Base-by-base conservation (phyloP, 2,329 filamentous ascomycete species). In the Aspergillus texensis region DNA sequence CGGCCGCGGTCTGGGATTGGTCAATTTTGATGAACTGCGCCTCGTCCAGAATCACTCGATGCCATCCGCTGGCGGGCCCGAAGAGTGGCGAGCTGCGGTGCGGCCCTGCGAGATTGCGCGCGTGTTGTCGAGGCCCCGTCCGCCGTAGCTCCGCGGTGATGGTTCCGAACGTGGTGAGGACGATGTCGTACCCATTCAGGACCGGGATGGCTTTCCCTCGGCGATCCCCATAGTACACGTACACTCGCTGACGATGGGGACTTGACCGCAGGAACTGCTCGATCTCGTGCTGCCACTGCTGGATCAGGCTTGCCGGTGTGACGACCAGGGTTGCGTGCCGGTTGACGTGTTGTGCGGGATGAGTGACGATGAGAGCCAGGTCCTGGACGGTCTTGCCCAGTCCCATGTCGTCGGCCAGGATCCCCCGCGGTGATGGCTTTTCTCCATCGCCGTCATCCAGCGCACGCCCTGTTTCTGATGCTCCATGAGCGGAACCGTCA, bases 11-110 rank as follows among this genome's bases (percentile, higher is more conserved):
- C 50, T 53, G 30, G 26, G 50, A 53, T 32, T n/a, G 26, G 14
- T 53, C 50, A 16, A 34, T 53, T 32, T 32, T 53, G 50, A 53
- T 53, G 32, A 2, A 53, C 26, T 53, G 50, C 26, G 50, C 50
- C 50, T 53, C 50, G 50, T 53, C 50, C 26, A 53, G 50, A 10
- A 53, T 53, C 16, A 53, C 50, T 11, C 50, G 50, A n/a, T 53
- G 50, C 50, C 50, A 53, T 53, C 50, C 28, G 50, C 50, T 34
- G 16, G 50, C 28, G 9, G 50, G 50, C 50, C 50, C 50, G 12
- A 53, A 32, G 50, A 53, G 30, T 11, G 50, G 50, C 16, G 11
- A 32, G 28, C 28, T 28, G 26, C 32, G 36, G 36, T 9, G 12
- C 12, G 16, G 5, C 19, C 4, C 9, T 1, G 36, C 14, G 12